phyloP scores from a whole-genome alignment of 2,329 filamentous ascomycete species.

The Arthrocladium fulminans region DNA sequence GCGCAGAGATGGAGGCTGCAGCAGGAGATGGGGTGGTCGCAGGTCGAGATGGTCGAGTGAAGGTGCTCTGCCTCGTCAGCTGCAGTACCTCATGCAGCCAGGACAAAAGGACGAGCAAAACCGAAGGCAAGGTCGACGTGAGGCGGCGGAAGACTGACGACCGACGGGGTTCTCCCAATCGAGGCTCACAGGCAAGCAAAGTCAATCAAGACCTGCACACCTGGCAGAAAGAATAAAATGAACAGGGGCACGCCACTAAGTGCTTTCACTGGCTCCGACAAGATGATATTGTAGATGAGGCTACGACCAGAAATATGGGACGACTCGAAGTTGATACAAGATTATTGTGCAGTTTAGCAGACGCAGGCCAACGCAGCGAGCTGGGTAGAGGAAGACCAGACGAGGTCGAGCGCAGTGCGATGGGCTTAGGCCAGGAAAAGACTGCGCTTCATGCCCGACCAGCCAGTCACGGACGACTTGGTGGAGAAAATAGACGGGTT shows the following conservation, averaged over 20 bases:
- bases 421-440: neutral
- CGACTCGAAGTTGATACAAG: constrained; percentile 7
- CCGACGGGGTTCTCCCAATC: neutral
- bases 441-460: neutral
- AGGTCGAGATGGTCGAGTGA: neutral
- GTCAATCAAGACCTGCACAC: constrained; percentile 10
- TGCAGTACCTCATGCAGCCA: constrained; percentile 5
- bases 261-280: neutral
- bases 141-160: constrained; percentile 1
- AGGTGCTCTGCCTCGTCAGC: neutral
- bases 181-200: constrained; percentile 3
- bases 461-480: neutral
- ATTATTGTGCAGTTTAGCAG: constrained; percentile 7
- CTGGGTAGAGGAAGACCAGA: neutral
- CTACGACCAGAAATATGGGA: neutral
- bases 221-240: neutral
- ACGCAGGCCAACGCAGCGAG: neutral
- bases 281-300: constrained; percentile 2
- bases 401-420: neutral
- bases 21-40: neutral
- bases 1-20: constrained; percentile 4
- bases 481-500: neutral
- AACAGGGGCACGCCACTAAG: neutral
- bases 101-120: neutral
- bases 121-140: constrained; percentile 1